Base-by-base conservation (phyloP, 345 rosid species). In the Geranium brycei region DNA sequence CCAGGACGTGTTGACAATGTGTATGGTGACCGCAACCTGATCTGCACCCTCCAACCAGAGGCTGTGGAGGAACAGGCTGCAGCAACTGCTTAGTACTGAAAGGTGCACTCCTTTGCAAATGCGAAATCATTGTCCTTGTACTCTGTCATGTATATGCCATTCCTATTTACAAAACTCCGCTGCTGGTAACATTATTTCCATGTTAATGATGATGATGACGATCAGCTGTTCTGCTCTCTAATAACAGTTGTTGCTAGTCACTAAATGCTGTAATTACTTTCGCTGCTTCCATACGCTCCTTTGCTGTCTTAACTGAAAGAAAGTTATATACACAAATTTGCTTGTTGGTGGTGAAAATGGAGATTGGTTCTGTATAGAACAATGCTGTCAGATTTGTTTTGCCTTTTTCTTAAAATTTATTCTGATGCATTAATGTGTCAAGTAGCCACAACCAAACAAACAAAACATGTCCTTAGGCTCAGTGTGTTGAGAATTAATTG, bases 1-100 rank as follows among this genome's bases (percentile, higher is more conserved):
- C 61, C 74, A 88, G 99, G 99, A 41, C 99, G 99, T 14, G 91
- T 91, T 47, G 96, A 91, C 81, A 95, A 95, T 61, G 97, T 95
- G 38, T 91, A 95, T 56, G 97, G 99, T 31, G 99, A 95, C 76
- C 91, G 97, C 81, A 87, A 95, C 73, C 89, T 95, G 68, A 68
- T 85, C 69, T 88, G 96, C 79, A 95, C 96, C 68, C 97, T 95
- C 67, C 95, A 72, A 11, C 74, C 96, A 16, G 91, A 77, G 64
- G 70, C 58, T 70, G 82, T 63, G 0, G 99, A 95, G 76, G 97
- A 91, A 73, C 78, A 73, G 75, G 95, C 84, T 17, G 97, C 91
- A 47, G 97, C 96, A 18, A 85, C 84, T 31, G 97, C 87, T 62
- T 93, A 77, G 72, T 67, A 61, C 30, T 38, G 28, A 38, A 38